phyloP scores from a whole-genome alignment of 176 grass and related monocot genomes.

The Ananas comosus region DNA sequence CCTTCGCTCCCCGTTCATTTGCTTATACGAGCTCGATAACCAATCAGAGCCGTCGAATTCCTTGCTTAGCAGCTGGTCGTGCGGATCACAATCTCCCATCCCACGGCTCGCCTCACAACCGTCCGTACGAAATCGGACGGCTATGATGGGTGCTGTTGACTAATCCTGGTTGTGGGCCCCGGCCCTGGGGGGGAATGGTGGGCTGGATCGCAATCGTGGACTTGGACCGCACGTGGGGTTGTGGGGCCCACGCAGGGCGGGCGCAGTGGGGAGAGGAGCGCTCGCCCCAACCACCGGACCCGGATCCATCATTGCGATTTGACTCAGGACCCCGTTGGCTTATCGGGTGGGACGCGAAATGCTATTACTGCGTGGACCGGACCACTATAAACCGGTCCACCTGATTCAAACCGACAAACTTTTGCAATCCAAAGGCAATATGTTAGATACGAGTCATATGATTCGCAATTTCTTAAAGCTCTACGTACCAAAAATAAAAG shows the following conservation, averaged over 20 bases:
- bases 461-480: no score
- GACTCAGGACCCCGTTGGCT: neutral
- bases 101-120: neutral
- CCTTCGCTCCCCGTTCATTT: neutral
- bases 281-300: neutral
- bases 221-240: conserved; percentile 3
- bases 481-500: no score
- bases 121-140: neutral
- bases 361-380: no score
- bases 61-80: neutral
- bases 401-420: no score
- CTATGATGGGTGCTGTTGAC: neutral
- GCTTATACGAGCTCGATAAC: neutral
- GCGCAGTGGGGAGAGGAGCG: no score
- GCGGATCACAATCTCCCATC: neutral
- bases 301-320: conserved; percentile 12
- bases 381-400: no score
- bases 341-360: neutral
- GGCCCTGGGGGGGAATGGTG: neutral
- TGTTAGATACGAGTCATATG: no score
- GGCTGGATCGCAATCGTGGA: neutral
- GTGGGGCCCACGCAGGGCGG: neutral
- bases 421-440: no score
- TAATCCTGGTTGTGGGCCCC: neutral
- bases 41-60: neutral